Conservation (phyloP, 1,139 yeast species). For the Yamadazyma atmosphaerica region DNA sequence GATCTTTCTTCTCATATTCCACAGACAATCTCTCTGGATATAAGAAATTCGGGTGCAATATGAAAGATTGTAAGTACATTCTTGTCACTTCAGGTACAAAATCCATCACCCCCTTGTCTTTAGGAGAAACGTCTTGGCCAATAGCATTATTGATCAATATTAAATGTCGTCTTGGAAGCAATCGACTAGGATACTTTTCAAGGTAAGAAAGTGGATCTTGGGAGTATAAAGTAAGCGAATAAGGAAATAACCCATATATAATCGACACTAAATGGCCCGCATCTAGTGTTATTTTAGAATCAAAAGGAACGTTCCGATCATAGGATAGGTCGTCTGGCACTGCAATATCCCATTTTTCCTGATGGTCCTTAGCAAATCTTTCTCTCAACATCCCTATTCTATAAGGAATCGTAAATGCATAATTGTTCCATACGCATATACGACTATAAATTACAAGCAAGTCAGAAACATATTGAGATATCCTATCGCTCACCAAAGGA, state of each 20-base stretch:
- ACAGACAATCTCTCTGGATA: constrained; percentile 24
- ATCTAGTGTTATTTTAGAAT: constrained; percentile 19
- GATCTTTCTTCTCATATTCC: constrained; percentile 44
- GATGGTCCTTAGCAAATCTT: constrained; percentile 11
- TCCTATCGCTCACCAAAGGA: constrained; percentile 48
- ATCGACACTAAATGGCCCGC: constrained; percentile 35
- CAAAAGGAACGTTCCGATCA: constrained; percentile 1
- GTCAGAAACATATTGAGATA: constrained; percentile 39
- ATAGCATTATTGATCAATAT: constrained; percentile 7
- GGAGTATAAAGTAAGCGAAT: constrained; percentile 46
- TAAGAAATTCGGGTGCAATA: constrained; percentile 52
- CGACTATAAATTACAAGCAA: constrained; percentile 49
- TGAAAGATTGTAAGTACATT: constrained; percentile 23
- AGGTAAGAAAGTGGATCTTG: constrained; percentile 35
- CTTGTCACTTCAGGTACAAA: constrained; percentile 10
- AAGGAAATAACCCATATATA: constrained; percentile 64
- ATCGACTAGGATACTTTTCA: constrained; percentile 12
- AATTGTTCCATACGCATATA: constrained; percentile 32
- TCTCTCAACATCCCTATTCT: constrained; percentile 12
- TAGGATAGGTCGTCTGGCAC: constrained; percentile 7
- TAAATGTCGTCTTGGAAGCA: constrained; percentile 13
- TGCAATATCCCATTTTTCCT: constrained; percentile 20
- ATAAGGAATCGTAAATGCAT: constrained; percentile 11
- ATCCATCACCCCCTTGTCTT: constrained; percentile 7
- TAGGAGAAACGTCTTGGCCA: constrained; percentile 9